phyloP scores from a whole-genome alignment of 2,329 filamentous ascomycete genomes.

The Colletotrichum abscissum region DNA sequence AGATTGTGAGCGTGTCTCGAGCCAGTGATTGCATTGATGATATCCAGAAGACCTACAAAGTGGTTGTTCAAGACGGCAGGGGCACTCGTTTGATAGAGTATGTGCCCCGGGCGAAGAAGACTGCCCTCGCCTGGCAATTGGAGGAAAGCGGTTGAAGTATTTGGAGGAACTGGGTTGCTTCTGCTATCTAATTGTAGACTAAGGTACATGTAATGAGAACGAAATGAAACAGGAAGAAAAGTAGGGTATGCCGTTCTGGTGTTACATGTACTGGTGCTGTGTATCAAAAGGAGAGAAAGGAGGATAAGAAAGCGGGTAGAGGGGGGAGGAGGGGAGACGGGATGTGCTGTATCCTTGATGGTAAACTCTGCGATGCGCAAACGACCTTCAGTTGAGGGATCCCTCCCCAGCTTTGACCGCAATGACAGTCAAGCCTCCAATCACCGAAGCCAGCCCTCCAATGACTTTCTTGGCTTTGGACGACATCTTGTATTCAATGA shows the following conservation, averaged over 20 bases:
- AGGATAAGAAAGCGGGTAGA: no score
- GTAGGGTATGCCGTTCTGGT: no score
- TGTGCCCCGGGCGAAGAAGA: neutral
- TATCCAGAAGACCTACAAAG: neutral
- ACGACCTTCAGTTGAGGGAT: neutral
- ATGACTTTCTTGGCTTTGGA: neutral
- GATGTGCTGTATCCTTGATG: neutral
- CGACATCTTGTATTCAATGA: neutral
- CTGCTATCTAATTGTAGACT: no score
- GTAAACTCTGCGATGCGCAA: neutral
- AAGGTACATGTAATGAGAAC: no score
- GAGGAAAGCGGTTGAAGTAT: neutral
- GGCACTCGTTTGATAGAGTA: neutral
- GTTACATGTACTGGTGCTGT: no score
- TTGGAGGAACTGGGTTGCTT: no score
- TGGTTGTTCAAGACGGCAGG: neutral
- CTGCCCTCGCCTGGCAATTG: slow-evolving; percentile 14
- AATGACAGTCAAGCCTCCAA: neutral
- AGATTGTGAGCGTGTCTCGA: slow-evolving; percentile 7
- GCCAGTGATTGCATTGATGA: slow-evolving; percentile 11
- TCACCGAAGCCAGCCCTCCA: neutral
- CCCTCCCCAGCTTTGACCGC: neutral
- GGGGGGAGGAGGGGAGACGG: no score
- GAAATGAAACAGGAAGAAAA: no score
- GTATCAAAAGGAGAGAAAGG: no score